Percentiles rank a stretch among this genome's conserved stretches.
These are phyloP conservation scores for Psilocybe sp. DNA, from an alignment of 768 basidiomycete species.

Conservation along the genomic window DNA sequence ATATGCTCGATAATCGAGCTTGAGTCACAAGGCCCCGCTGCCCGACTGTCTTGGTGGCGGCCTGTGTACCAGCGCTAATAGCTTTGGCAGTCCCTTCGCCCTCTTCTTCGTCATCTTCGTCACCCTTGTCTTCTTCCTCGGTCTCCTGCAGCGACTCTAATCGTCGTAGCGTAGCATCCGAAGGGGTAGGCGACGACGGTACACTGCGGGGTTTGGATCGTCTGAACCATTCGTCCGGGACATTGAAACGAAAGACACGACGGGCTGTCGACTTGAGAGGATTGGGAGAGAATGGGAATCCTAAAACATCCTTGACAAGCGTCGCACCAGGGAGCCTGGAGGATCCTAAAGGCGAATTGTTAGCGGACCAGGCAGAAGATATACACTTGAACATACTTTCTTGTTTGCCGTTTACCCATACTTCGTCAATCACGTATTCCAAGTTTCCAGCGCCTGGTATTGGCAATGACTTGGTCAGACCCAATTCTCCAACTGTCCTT, in stretches of 20 bases:
- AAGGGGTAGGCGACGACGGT: slow-evolving; percentile 47
- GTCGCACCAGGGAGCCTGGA: slow-evolving; percentile 42
- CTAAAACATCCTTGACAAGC: slow-evolving; percentile 40
- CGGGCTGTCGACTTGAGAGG: slow-evolving; percentile 38
- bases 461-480: slow-evolving; percentile 61
- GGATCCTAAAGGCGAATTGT: slow-evolving; percentile 30
- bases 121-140: slow-evolving; percentile 39
- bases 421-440: slow-evolving; percentile 74
- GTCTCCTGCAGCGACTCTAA: slow-evolving; percentile 48
- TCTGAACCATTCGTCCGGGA: slow-evolving; percentile 80
- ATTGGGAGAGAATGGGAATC: slow-evolving; percentile 36
- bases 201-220: slow-evolving; percentile 57
- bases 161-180: slow-evolving; percentile 47
- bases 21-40: slow-evolving; percentile 56
- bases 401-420: slow-evolving; percentile 48
- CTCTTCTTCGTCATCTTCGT: slow-evolving; percentile 41
- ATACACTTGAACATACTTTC: slow-evolving; percentile 44
- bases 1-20: slow-evolving; percentile 61
- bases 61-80: slow-evolving; percentile 11
- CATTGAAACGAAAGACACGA: slow-evolving; percentile 58
- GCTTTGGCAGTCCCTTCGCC: slow-evolving; percentile 65
- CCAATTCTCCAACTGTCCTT: slow-evolving; percentile 58
- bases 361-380: slow-evolving; percentile 6
- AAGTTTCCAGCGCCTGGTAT: slow-evolving; percentile 66
- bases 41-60: slow-evolving; percentile 33